Percentiles rank a stretch among this genome's conserved stretches.
Evolutionary conservation across 1,284 basidiomycete species (phyloP).

Genomic region (Heterobasidion occidentale): DNA sequence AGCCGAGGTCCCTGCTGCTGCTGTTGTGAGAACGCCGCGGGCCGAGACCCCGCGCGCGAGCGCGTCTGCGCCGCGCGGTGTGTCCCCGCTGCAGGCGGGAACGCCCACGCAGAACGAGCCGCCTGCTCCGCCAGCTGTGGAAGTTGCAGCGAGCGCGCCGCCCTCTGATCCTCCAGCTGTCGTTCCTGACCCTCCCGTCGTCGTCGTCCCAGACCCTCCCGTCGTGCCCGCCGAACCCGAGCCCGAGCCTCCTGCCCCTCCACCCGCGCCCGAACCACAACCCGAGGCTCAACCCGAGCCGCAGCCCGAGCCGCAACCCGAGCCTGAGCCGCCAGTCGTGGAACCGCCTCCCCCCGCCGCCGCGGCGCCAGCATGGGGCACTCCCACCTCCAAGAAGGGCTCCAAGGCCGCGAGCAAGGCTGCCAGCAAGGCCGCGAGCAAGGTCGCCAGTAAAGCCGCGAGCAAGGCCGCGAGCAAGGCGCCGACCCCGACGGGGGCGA

Average conservation of each 20-base stretch:
- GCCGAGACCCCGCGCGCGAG: conserved; percentile 9
- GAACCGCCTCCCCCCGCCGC: conserved; percentile 1
- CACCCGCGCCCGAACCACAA: conserved; percentile 2
- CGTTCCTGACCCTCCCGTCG: conserved; percentile 1
- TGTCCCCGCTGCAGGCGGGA: neutral
- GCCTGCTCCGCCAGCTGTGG: too few species aligned
- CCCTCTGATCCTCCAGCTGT: neutral
- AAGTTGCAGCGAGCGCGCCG: neutral
- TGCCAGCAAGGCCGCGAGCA: conserved; percentile 9
- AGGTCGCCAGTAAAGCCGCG: conserved; percentile 8
- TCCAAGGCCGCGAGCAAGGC: conserved; percentile 1
- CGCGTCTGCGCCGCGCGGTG: conserved; percentile 1
- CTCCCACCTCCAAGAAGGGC: neutral
- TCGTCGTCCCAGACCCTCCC: conserved; percentile 3
- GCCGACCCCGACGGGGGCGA: conserved; percentile 12
- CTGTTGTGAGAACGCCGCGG: conserved; percentile 7
- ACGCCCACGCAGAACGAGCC: neutral
- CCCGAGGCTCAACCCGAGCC: neutral
- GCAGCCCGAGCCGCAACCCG: conserved; percentile 3
- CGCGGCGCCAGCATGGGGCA: neutral
- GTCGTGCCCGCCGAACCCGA: neutral
- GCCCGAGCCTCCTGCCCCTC: neutral
- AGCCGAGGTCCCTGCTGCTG: conserved; percentile 5
- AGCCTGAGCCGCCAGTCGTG: conserved; percentile 1
- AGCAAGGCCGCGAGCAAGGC: conserved; percentile 11